These are phyloP conservation scores for Chiua virens DNA, from an alignment of 768 basidiomycete genomes.

Conservation along the genomic window DNA sequence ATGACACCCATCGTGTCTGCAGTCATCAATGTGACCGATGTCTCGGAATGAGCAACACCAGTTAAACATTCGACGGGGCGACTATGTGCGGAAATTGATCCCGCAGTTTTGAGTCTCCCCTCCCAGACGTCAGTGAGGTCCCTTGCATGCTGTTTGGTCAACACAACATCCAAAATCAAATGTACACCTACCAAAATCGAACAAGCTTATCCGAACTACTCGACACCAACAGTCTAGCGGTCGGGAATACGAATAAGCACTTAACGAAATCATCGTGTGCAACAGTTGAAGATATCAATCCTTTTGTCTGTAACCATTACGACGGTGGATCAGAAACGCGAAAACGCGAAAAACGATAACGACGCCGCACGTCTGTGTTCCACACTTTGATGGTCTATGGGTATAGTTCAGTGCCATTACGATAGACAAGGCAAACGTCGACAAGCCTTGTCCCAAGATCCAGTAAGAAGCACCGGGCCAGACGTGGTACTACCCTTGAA, in stretches of 20 bases:
- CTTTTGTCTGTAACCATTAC: constrained; percentile 55
- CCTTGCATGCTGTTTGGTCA: constrained; percentile 41
- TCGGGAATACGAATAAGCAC: constrained; percentile 68
- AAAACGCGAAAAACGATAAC: too few species aligned
- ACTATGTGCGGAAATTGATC: constrained; percentile 80
- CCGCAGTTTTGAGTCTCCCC: constrained; percentile 47
- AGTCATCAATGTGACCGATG: constrained; percentile 62
- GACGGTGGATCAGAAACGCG: background rate
- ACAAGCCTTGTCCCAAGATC: constrained; percentile 88
- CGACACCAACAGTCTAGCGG: constrained; percentile 69
- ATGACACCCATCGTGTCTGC: constrained; percentile 93
- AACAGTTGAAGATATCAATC: constrained; percentile 64
- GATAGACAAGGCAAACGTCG: background rate
- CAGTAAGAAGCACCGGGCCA: constrained; percentile 69
- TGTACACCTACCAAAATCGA: constrained; percentile 70
- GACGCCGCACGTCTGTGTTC: constrained; percentile 62
- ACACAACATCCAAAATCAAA: background rate
- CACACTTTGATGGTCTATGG: constrained; percentile 82
- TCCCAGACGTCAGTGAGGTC: constrained; percentile 53
- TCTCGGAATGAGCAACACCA: constrained; percentile 48
- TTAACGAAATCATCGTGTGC: constrained; percentile 95
- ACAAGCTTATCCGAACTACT: constrained; percentile 89
- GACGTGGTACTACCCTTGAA: constrained; percentile 41
- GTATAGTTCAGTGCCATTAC: constrained; percentile 9
- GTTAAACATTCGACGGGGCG: constrained; percentile 83